A percentile compares a stretch with the other conserved stretches of the same genome.
phyloP scores from a whole-genome alignment of 768 basidiomycete species.

The Phlegmacium glaucopus region DNA sequence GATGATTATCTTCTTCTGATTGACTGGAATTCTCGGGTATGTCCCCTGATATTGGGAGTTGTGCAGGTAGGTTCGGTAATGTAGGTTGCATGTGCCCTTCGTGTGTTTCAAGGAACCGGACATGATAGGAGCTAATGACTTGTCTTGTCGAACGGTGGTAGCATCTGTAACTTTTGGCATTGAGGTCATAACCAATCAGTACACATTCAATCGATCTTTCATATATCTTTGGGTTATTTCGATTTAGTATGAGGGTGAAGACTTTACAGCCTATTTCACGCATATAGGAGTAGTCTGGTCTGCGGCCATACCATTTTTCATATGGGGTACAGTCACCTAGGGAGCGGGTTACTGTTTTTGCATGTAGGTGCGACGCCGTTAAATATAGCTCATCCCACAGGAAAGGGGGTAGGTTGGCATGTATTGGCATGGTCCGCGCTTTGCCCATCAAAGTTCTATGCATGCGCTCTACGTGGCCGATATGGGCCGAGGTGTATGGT shows the following conservation, averaged over 20 bases:
- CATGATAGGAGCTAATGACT: too few relatives aligned
- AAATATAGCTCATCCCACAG: conserved; percentile 33
- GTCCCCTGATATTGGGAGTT: too few relatives aligned
- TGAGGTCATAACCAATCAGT: conserved; percentile 16
- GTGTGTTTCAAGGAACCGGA: too few relatives aligned
- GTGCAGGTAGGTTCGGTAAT: too few relatives aligned
- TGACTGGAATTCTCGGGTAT: too few relatives aligned
- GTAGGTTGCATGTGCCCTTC: too few relatives aligned
- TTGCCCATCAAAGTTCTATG: conserved; percentile 29
- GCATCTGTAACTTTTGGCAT: conserved; percentile 14
- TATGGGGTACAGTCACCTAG: conserved; percentile 12
- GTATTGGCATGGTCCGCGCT: conserved; percentile 22
- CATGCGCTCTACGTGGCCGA: conserved; percentile 29
- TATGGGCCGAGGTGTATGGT: conserved; percentile 30
- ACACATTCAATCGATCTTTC: conserved; percentile 16
- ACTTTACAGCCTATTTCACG: conserved; percentile 26
- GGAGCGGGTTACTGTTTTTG: conserved; percentile 5
- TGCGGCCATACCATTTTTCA: conserved; percentile 12
- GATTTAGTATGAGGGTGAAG: conserved; percentile 20
- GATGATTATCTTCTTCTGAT: too few relatives aligned
- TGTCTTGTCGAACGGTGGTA: too few relatives aligned
- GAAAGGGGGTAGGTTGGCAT: conserved; percentile 18
- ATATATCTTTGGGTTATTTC: conserved; percentile 24
- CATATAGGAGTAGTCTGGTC: conserved; percentile 23
- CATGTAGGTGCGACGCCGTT: conserved; percentile 22